Evolutionary conservation across 2,329 filamentous ascomycete genomes (phyloP).

Genomic region (Colletotrichum sp.): DNA sequence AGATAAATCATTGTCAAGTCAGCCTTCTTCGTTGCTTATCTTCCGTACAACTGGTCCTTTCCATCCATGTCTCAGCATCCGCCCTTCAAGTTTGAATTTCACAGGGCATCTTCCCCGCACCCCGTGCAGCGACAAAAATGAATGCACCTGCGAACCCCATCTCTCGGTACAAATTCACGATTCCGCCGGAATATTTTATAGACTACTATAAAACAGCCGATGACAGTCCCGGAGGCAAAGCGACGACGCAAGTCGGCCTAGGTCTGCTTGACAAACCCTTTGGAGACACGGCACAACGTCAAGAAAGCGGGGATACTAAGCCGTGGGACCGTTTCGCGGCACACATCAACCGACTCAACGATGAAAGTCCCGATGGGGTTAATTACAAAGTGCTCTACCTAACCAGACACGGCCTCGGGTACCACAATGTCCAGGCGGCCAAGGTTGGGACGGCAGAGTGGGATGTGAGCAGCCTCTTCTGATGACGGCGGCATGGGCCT

Average conservation of each 20-base stretch:
- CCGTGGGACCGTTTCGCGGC: conserved; percentile 58
- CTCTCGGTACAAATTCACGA: conserved; percentile 4
- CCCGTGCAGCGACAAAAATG: not conserved
- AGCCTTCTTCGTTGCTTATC: not conserved
- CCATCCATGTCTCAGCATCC: not conserved
- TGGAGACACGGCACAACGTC: conserved; percentile 19
- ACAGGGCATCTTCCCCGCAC: not conserved
- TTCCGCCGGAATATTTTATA: not conserved
- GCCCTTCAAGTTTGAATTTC: not conserved
- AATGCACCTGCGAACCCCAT: not conserved
- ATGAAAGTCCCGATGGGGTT: conserved; percentile 42
- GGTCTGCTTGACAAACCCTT: conserved; percentile 58
- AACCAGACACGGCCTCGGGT: conserved; percentile 63
- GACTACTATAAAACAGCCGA: conserved; percentile 26
- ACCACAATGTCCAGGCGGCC: conserved; percentile 53
- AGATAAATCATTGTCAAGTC: not conserved
- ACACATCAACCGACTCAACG: conserved; percentile 53
- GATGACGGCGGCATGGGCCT: not conserved
- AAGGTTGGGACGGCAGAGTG: conserved; percentile 62
- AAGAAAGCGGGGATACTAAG: conserved; percentile 31
- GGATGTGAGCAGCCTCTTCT: conserved; percentile 43
- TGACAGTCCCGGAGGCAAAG: conserved; percentile 27
- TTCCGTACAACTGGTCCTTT: not conserved
- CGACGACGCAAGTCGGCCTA: conserved; percentile 52
- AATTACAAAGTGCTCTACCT: conserved; percentile 59